Percentiles rank a stretch among this genome's conserved stretches.
phyloP scores from a whole-genome alignment of 2,329 filamentous ascomycete species.

The Fusarium proliferatum region DNA sequence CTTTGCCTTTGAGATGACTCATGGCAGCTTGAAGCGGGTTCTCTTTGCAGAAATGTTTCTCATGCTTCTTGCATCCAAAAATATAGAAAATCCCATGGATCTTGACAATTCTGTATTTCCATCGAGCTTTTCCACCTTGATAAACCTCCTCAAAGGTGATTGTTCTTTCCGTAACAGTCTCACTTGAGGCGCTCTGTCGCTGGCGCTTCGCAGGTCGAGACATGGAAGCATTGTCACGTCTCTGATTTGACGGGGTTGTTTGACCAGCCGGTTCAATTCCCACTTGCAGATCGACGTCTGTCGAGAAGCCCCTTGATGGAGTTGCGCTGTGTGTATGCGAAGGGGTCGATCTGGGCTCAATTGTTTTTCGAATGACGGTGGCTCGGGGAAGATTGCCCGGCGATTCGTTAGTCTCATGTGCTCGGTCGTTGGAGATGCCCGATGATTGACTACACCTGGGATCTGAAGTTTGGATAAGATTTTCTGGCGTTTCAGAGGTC shows the following conservation, averaged over 20 bases:
- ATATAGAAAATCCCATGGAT: accelerated
- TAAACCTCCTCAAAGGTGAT: accelerated
- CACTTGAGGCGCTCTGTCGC: background rate
- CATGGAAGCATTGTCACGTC: accelerated
- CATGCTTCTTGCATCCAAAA: background rate
- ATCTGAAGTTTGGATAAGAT: accelerated
- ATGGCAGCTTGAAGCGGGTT: accelerated
- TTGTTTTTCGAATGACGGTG: background rate
- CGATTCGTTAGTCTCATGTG: accelerated
- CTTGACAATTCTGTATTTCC: background rate
- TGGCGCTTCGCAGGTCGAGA: background rate
- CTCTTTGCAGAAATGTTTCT: accelerated
- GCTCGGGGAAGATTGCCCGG: background rate
- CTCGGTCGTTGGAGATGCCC: background rate
- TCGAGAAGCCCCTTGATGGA: accelerated
- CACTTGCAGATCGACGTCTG: background rate
- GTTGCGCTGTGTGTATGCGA: background rate
- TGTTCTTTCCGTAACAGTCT: accelerated
- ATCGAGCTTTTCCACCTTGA: background rate
- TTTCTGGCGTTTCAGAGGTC: accelerated
- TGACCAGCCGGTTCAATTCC: accelerated
- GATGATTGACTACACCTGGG: accelerated
- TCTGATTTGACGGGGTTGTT: accelerated
- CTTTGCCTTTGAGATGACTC: background rate
- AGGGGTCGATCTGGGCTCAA: background rate